Evolutionary conservation across 345 rosid genomes (phyloP), one percentile per base, ranked within the genome.

Genomic region (Salix dunnii): DNA sequence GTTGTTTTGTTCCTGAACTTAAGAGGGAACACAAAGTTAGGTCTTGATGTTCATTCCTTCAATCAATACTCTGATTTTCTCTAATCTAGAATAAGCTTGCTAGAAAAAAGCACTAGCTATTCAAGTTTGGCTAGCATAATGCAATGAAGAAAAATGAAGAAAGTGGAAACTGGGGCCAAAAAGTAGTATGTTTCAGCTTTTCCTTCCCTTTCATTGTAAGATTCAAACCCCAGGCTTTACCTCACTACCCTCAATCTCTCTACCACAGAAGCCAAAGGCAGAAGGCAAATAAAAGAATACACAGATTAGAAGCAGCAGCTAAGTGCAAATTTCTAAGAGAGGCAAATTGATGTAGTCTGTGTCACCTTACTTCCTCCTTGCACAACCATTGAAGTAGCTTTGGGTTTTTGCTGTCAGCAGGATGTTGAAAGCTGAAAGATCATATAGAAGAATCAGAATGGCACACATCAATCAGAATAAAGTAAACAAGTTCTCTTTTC

Each of bases 281-380:
- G 31, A 33, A 13, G 62, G 38, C 68, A 55, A 42, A 31, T 62
- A 42, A 31, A 72, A 46, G 16, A 38, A 58, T 42, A 36, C 2
- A 18, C 11, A 64, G 58, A 46, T 68, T 10, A 36, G 25, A 72
- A 67, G 58, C 30, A 36, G n/a, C 42, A 13, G 18, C 36, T 23
- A 48, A 40, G 23, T 0, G 27, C 25, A 25, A 21, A 51, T n/a
- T 31, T n/a, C 46, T 23, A 38, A 62, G 31, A 74, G 51, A 67
- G 33, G 21, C 38, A 67, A 74, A 27, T 33, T 42, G 36, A 20
- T 61, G 68, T 53, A 78, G 74, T 55, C 23, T 65, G 68, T 51
- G 74, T 74, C 84, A 96, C 99, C 98, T 93, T 77, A 92, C 93
- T 91, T 96, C 97, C 89, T 94, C 98, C 89, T 87, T 87, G 89